A percentile compares a stretch with the other conserved stretches of the same genome.
Evolutionary conservation across 371 early-diverging fungal species (phyloP).

Genomic region (Syncephalis fuscata): DNA sequence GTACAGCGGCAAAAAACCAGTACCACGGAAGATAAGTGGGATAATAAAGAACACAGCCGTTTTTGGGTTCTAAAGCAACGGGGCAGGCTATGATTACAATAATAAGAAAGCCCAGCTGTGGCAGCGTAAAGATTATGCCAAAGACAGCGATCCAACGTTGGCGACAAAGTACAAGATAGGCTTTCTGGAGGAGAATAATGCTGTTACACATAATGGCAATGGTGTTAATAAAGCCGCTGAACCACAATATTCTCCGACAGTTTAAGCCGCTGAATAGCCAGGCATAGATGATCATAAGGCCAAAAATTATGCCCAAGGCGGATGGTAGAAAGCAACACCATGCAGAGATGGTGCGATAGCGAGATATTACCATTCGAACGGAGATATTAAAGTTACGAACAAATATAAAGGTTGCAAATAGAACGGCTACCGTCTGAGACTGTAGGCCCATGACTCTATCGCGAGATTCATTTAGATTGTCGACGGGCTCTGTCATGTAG

Average conservation of each 20-base stretch:
- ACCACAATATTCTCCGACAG: background rate
- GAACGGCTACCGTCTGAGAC: too few species aligned
- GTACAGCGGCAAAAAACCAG: background rate
- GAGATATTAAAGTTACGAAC: too few species aligned
- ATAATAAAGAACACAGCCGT: background rate
- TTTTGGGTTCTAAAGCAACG: background rate
- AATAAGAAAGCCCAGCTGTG: background rate
- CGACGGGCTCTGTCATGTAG: too few species aligned
- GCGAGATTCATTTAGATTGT: too few species aligned
- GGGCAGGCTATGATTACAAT: background rate
- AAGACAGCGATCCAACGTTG: background rate
- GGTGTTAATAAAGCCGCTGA: background rate
- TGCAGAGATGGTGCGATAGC: too few species aligned
- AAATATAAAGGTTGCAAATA: too few species aligned
- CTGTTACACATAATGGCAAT: background rate
- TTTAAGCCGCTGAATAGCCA: background rate
- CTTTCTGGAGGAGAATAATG: background rate
- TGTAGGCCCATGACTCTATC: too few species aligned
- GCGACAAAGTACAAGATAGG: background rate
- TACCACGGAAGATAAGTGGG: background rate
- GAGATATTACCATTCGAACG: too few species aligned
- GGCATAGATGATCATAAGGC: too few species aligned
- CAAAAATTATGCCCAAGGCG: too few species aligned
- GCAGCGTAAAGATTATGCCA: background rate
- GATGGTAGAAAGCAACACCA: too few species aligned